A percentile compares a stretch with the other conserved stretches of the same genome.
Conservation (phyloP, 1,284 basidiomycete genomes). For the Ganoderma sinense region DNA sequence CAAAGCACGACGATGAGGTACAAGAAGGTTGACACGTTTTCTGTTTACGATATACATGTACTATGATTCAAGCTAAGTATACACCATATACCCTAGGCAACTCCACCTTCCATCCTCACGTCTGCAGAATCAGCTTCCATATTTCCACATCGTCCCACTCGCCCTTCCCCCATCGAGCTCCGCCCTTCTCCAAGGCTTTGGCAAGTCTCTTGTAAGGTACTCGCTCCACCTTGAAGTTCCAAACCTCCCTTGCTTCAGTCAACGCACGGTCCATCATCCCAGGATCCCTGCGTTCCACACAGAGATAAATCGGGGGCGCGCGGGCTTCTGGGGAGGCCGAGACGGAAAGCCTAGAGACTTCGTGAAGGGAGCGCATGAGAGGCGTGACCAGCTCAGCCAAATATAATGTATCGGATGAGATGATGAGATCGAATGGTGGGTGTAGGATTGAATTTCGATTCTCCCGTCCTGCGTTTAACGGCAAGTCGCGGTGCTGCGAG, state of each 20-base stretch:
- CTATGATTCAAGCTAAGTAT: not conserved
- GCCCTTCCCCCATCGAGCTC: constrained; percentile 63
- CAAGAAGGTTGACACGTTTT: constrained; percentile 12
- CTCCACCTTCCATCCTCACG: not conserved
- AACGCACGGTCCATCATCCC: constrained; percentile 67
- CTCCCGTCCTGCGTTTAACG: constrained; percentile 26
- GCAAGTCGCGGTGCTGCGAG: constrained; percentile 40
- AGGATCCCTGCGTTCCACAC: constrained; percentile 82
- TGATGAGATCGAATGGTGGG: constrained; percentile 80
- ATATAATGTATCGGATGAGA: constrained; percentile 90
- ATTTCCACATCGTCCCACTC: constrained; percentile 84
- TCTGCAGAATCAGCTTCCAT: constrained; percentile 59
- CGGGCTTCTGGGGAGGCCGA: constrained; percentile 30
- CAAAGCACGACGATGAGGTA: constrained; percentile 6
- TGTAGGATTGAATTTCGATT: constrained; percentile 37
- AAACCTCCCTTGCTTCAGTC: constrained; percentile 52
- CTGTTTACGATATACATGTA: constrained; percentile 6
- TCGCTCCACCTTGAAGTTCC: constrained; percentile 65
- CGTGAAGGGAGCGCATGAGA: constrained; percentile 73
- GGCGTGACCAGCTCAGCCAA: constrained; percentile 67
- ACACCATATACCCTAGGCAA: not conserved
- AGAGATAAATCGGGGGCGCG: constrained; percentile 67
- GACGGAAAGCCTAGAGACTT: constrained; percentile 49
- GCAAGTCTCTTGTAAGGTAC: constrained; percentile 67
- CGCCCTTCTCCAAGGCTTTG: constrained; percentile 67